Evolutionary conservation across 306 rosid species (phyloP), one percentile per base, ranked within the genome.

Genomic region (Benincasa hispida): DNA sequence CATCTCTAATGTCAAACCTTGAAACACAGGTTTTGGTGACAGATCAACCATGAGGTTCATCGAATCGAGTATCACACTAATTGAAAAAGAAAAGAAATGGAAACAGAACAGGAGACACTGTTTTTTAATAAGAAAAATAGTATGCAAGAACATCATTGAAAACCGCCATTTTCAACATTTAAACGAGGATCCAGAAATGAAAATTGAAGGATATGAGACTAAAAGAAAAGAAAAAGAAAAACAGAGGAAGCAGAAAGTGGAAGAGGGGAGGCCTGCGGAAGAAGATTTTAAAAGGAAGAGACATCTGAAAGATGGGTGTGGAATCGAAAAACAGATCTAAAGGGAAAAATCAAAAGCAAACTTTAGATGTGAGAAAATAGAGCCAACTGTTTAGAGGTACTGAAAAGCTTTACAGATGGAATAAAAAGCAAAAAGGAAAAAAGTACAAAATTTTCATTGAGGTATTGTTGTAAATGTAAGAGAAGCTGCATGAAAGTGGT

Each of bases 1-100:
- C n/a, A 79, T 85, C 79, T 89, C 91, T 12, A 93, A 80, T 80
- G 79, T 88, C 24, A 25, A 28, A 18, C 63, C 54, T 22, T 58
- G 14, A 15, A 80, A 74, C 41, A 51, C 24, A 27, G 51, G 13
- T 55, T 57, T 27, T 2, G 15, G 54, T 1, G 10, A 13, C 22
- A n/a, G 68, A 59, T 72, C 72, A n/a, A n/a, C n/a, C n/a, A n/a
- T n/a, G n/a, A n/a, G n/a, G 6, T 61, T 34, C 27, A 12, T 6
- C 18, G 70, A 35, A 27, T 66, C 58, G 15, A 41, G 65, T 35
- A 21, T n/a, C n/a, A 7, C n/a, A 54, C 1, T 21, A 30, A 73
- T 21, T 73, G 27, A 60, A 18, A n/a, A 72, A 2, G 15, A 47
- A 34, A 55, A 77, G 37, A 48, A 48, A 5, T 47, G 7, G 30